Conservation (phyloP, 2,329 filamentous ascomycete species). For the Pseudopithomyces maydicus region DNA sequence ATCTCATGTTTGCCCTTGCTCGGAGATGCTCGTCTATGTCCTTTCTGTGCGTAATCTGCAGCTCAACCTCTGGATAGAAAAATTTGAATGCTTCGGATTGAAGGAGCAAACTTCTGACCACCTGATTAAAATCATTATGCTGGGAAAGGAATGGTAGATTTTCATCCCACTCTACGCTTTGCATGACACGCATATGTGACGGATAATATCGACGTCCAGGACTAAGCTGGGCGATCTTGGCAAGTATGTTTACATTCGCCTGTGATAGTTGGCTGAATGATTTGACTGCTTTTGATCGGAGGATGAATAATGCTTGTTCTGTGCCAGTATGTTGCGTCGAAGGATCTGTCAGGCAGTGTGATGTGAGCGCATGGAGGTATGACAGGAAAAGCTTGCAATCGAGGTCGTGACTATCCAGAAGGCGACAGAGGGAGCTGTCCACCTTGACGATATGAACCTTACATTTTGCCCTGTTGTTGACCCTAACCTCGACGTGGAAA, state of each 20-base stretch:
- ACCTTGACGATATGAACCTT: slow-evolving; percentile 54
- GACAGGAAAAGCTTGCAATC: slow-evolving; percentile 58
- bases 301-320: slow-evolving; percentile 57
- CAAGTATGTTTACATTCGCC: not conserved
- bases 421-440: slow-evolving; percentile 55
- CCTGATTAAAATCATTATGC: too few species aligned
- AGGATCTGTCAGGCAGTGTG: slow-evolving; percentile 56
- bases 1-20: too few species aligned
- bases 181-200: too few species aligned
- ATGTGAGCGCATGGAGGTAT: slow-evolving; percentile 62
- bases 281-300: slow-evolving; percentile 54
- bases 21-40: too few species aligned
- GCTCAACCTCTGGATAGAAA: too few species aligned
- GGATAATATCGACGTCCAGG: not conserved
- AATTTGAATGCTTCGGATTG: too few species aligned
- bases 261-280: slow-evolving; percentile 52
- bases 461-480: slow-evolving; percentile 17
- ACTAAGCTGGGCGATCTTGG: not conserved
- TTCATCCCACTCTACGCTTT: too few species aligned
- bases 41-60: too few species aligned
- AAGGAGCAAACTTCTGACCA: too few species aligned
- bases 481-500: slow-evolving; percentile 16
- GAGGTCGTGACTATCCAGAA: slow-evolving; percentile 57
- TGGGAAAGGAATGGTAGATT: too few species aligned
- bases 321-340: slow-evolving; percentile 59